These are phyloP conservation scores for Botrytis byssoidea DNA, from an alignment of 2,329 filamentous ascomycete species.

Conservation along the genomic window DNA sequence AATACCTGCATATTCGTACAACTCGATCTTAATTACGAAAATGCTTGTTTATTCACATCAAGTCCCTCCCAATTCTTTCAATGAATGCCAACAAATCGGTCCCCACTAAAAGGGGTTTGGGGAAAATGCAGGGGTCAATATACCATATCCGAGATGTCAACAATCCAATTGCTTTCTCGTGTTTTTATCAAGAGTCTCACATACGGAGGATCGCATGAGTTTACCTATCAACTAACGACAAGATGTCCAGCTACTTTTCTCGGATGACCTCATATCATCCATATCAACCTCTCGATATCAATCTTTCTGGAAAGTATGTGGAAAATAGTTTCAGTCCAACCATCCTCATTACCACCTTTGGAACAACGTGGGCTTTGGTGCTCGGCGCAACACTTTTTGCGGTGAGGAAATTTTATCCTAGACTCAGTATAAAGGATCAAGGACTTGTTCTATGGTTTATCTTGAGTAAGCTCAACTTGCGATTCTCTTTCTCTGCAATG, in stretches of 20 bases:
- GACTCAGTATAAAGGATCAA: conserved; percentile 29
- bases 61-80: neutral
- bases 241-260: conserved; percentile 10
- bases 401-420: conserved; percentile 28
- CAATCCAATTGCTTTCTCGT: conserved; percentile 13
- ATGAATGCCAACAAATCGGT: neutral
- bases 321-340: conserved; percentile 29
- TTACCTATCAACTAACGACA: neutral
- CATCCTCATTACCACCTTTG: conserved; percentile 32
- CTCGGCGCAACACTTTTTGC: conserved; percentile 26
- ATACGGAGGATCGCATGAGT: neutral
- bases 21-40: neutral
- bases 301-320: conserved; percentile 32
- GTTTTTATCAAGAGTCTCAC: neutral
- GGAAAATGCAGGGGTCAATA: conserved; percentile 13
- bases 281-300: conserved; percentile 31
- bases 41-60: neutral
- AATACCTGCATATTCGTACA: neutral
- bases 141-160: conserved; percentile 8
- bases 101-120: conserved; percentile 1
- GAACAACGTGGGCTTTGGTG: conserved; percentile 27
- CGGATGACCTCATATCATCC: conserved; percentile 28
- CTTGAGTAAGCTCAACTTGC: conserved; percentile 44
- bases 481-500: conserved; percentile 34
- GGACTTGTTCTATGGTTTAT: conserved; percentile 36